Percentiles rank a stretch among this genome's conserved stretches.
Conservation (phyloP, 371 early-diverging fungal genomes). For the Lichtheimia ornata region DNA sequence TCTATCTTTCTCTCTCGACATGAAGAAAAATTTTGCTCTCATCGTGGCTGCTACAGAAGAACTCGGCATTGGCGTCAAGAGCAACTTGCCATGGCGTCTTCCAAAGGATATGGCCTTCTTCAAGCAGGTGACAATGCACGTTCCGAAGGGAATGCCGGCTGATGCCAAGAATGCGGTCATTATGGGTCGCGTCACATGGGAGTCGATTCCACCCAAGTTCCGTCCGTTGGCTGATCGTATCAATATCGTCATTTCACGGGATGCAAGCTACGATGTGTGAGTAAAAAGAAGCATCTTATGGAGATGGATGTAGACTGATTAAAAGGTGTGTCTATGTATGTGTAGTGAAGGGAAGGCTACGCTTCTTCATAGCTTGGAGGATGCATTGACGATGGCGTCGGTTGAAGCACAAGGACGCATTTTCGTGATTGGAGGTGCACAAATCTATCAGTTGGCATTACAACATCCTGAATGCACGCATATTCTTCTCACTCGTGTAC, state of each 20-base stretch:
- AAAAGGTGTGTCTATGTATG: neutral
- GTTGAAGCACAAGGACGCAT: conserved; percentile 25
- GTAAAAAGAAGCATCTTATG: neutral
- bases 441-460: conserved; percentile 61
- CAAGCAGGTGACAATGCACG: conserved; percentile 62
- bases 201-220: conserved; percentile 77
- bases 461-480: conserved; percentile 52
- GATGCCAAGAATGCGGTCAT: conserved; percentile 74
- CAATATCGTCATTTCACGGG: conserved; percentile 84
- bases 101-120: conserved; percentile 87
- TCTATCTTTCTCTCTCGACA: neutral
- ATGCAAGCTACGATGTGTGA: conserved; percentile 54
- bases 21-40: conserved; percentile 51
- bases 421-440: conserved; percentile 68
- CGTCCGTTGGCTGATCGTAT: conserved; percentile 75
- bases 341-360: neutral
- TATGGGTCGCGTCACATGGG: conserved; percentile 91
- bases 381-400: conserved; percentile 18
- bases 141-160: conserved; percentile 21
- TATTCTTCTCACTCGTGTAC: conserved; percentile 64
- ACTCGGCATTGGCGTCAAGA: conserved; percentile 77
- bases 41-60: conserved; percentile 78
- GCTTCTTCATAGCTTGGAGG: conserved; percentile 19
- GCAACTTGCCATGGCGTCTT: conserved; percentile 84
- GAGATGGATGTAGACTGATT: neutral